Evolutionary conservation across 164 flowering plant species (phyloP).

Genomic region (Tetracentron sinense): DNA sequence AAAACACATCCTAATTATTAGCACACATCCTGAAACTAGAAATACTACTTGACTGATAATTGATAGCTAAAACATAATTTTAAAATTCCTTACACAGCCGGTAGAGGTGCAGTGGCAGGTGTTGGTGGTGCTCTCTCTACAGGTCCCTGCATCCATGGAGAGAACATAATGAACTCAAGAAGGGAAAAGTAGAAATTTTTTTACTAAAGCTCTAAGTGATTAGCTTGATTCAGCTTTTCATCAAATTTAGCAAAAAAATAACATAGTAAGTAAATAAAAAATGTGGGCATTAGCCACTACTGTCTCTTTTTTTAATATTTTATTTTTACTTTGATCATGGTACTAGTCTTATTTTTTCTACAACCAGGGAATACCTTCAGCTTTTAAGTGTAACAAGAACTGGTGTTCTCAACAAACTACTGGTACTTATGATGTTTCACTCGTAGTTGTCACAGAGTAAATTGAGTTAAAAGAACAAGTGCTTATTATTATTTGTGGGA

Average conservation of each 20-base stretch:
- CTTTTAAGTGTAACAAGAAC: too few relatives aligned
- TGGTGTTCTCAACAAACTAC: too few relatives aligned
- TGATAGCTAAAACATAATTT: not conserved
- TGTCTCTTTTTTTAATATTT: too few relatives aligned
- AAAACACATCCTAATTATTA: not conserved
- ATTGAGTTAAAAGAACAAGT: too few relatives aligned
- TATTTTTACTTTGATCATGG: too few relatives aligned
- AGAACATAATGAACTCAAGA: not conserved
- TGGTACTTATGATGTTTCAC: too few relatives aligned
- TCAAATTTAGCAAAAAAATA: not conserved
- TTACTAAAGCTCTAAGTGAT: not conserved
- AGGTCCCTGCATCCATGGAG: constrained; percentile 14
- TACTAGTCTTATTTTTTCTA: too few relatives aligned
- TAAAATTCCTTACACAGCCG: constrained; percentile 7
- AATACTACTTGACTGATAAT: not conserved
- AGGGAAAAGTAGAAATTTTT: not conserved
- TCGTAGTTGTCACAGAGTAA: too few relatives aligned
- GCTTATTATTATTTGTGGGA: too few relatives aligned
- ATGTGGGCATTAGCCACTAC: not conserved
- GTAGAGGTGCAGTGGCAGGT: constrained; percentile 15
- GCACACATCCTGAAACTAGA: not conserved
- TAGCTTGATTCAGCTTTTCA: not conserved
- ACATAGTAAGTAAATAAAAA: not conserved
- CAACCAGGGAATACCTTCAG: not conserved
- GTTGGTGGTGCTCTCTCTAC: constrained; percentile 10